Evolutionary conservation across 2,329 filamentous ascomycete genomes (phyloP), one percentile per base, ranked within the genome.

Genomic region (Capronia epimyces): DNA sequence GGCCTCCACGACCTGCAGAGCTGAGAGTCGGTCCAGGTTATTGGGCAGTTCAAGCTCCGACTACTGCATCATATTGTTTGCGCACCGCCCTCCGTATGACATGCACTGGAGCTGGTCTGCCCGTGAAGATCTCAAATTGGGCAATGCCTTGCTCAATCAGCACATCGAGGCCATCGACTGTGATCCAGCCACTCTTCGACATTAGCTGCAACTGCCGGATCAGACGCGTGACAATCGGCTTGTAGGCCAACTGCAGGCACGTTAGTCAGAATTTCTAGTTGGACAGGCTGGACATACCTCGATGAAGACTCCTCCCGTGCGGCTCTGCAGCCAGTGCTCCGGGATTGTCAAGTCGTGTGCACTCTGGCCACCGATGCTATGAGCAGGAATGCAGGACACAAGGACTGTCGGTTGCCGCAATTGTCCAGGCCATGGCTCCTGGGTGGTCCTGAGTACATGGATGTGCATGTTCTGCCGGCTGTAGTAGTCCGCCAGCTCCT

Each of bases 41-140:
- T n/a, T n/a, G n/a, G n/a, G n/a, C 25, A 10, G 25, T 27, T 27
- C 25, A 5, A 27, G 10, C 25, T 27, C n/a, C n/a, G n/a, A n/a
- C n/a, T 27, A 27, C 25, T 27, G 25, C 32, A 18, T 13, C 37
- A 39, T 44, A 50, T 9, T 44, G 15, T 15, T 37, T 27, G 5
- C 32, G 22, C 8, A 20, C n/a, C 1, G 40, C 40, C 5, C 79
- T 73, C 56, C 84, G 77, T 86, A 90, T 90, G 31, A 86, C 66
- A 39, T 80, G 71, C 18, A 85, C 76, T 1, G 85, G 85, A 12
- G 85, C 84, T 65, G 82, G 77, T 39, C 84, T 74, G 0, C 86
- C 86, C 0, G 86, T 89, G 63, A 89, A 88, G 2, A 90, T 67
- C 66, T 90, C 87, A 63, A 89, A 90, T 60, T 89, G 86, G 1